phyloP scores from a whole-genome alignment of 345 rosid species.

The Cardiospermum halicacabum region DNA sequence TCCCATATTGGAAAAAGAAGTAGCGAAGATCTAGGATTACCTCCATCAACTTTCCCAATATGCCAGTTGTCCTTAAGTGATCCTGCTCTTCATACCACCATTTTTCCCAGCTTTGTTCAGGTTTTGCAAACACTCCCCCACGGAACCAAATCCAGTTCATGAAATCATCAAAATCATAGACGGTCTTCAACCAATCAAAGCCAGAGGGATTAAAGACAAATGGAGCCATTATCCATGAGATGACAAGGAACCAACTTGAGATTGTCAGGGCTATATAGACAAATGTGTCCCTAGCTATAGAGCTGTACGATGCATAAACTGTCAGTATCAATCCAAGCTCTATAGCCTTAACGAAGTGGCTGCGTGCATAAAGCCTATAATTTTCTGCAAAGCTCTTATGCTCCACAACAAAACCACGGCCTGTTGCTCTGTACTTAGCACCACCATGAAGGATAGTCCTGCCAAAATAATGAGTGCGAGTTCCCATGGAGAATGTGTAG shows the following conservation, averaged over 20 bases:
- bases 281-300: conserved; percentile 65
- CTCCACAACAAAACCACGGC: conserved; percentile 94
- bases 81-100: conserved; percentile 98
- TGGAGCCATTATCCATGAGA: conserved; percentile 82
- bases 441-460: conserved; percentile 97
- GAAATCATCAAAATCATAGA: conserved; percentile 84
- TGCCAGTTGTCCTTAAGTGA: conserved; percentile 74
- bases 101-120: conserved; percentile 90
- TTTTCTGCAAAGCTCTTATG: conserved; percentile 92
- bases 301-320: conserved; percentile 75
- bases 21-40: conserved; percentile 80
- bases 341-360: conserved; percentile 82
- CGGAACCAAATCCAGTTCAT: conserved; percentile 85
- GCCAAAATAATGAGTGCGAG: conserved; percentile 93
- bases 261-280: conserved; percentile 82
- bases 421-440: conserved; percentile 96
- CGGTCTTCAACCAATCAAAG: conserved; percentile 92
- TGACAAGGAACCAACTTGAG: conserved; percentile 82
- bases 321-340: conserved; percentile 79
- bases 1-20: conserved; percentile 87
- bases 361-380: conserved; percentile 79
- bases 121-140: conserved; percentile 80
- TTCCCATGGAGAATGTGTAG: conserved; percentile 97
- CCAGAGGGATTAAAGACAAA: conserved; percentile 93
- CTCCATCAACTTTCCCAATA: conserved; percentile 76